A percentile compares a stretch with the other conserved stretches of the same genome.
Conservation (phyloP, 2,329 filamentous ascomycete species). For the Cadophora sp. region DNA sequence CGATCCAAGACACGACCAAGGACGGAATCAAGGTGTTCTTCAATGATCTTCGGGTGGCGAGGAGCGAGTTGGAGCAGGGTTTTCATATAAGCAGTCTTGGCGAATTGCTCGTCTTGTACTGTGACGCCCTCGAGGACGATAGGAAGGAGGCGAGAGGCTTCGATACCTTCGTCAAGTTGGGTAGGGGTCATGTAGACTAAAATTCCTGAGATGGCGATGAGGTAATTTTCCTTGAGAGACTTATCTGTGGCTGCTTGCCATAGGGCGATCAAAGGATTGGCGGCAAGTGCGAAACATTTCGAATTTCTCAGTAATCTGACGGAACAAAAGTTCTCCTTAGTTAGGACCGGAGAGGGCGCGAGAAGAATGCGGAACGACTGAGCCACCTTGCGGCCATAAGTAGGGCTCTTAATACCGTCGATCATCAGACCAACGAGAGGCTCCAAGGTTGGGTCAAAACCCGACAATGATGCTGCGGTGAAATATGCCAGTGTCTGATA, state of each 20-base stretch:
- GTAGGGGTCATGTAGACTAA: constrained; percentile 35
- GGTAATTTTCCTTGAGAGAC: constrained; percentile 34
- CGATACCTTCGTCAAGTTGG: constrained; percentile 25
- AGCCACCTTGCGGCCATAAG: constrained; percentile 34
- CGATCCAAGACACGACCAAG: constrained; percentile 42
- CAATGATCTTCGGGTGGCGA: constrained; percentile 29
- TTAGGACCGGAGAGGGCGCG: constrained; percentile 38
- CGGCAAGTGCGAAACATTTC: constrained; percentile 32
- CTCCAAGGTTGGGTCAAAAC: constrained; percentile 31
- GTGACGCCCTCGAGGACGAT: constrained; percentile 38
- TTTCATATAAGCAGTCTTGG: constrained; percentile 37
- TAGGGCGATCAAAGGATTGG: constrained; percentile 26
- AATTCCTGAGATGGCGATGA: constrained; percentile 41
- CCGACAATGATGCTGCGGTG: constrained; percentile 37
- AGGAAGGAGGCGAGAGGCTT: constrained; percentile 33
- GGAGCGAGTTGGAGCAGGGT: constrained; percentile 35
- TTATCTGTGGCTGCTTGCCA: constrained; percentile 27
- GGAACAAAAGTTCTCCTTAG: constrained; percentile 40
- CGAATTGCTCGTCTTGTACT: constrained; percentile 35
- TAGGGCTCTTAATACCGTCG: constrained; percentile 29
- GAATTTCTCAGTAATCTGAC: constrained; percentile 39
- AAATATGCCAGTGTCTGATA: constrained; percentile 41
- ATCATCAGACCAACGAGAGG: constrained; percentile 36
- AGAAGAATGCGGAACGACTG: constrained; percentile 41
- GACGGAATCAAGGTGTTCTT: constrained; percentile 39